Conservation (phyloP, 2,329 filamentous ascomycete species). For the Trichoderma atroviride region DNA sequence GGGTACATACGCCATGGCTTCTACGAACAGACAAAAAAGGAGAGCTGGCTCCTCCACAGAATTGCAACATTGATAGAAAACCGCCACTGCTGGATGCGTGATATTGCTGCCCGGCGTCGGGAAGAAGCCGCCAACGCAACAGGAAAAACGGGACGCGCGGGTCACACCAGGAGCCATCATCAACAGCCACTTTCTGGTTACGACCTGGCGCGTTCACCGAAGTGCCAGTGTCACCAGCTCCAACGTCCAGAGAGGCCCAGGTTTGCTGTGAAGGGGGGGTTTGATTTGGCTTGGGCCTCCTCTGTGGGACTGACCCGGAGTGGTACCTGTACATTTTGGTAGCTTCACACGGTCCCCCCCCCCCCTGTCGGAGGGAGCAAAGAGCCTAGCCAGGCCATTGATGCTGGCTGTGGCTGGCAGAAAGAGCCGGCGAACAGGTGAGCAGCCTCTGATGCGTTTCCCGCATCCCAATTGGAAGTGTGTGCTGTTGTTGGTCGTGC, state of each 20-base stretch:
- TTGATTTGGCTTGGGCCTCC: too few species aligned
- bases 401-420: neutral
- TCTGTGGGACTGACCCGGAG: neutral
- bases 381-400: neutral
- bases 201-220: constrained; percentile 21
- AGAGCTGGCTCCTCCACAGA: too few species aligned
- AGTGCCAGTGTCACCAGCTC: constrained; percentile 7
- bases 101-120: constrained; percentile 9
- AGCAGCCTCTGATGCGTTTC: constrained; percentile 13
- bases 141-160: constrained; percentile 25
- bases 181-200: constrained; percentile 13
- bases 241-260: neutral
- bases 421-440: constrained; percentile 4
- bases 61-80: neutral
- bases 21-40: constrained; percentile 1
- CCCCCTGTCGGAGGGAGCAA: neutral
- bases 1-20: constrained; percentile 9
- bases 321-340: neutral
- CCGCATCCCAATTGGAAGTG: neutral
- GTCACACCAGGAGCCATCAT: constrained; percentile 25
- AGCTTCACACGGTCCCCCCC: neutral
- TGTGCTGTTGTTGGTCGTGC: constrained; percentile 33
- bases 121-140: constrained; percentile 8
- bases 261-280: neutral
- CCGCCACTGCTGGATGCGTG: constrained; percentile 13